Evolutionary conservation across 1,284 basidiomycete species (phyloP), one percentile per base, ranked within the genome.

Genomic region (Golubevia pallescens): DNA sequence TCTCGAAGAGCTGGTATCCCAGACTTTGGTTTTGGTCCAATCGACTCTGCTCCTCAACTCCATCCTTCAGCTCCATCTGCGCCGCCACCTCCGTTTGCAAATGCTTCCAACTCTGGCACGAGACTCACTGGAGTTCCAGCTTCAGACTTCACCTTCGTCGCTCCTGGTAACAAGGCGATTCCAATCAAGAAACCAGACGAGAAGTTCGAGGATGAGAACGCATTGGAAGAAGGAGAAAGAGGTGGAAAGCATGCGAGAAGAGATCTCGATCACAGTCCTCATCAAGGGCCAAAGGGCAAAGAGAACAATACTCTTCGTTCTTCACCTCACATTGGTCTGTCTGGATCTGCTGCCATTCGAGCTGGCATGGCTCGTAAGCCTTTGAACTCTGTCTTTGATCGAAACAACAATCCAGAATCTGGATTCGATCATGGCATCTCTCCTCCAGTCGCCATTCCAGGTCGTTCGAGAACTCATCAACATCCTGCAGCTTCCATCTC

Each of bases 1-100:
- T 68, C 69, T 65, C 67, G 65, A 57, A 68, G 74, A 6, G 73
- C 71, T 3, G 66, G 59, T 5, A 60, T 79, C 57, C 77, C 74
- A 7, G 66, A 69, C 58, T 79, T 65, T 61, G 69, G 38, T 24
- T 38, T 19, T 20, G 24, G 57, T 8, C 48, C 63, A 2, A 32
- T 19, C 2, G n/a, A 23, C 10, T 6, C 38, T 32, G n/a, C 55
- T 59, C 4, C 34, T 21, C 59, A 28, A n/a, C 4, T 38, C 57
- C 55, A 23, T 58, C 58, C 24, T 59, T 58, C 24, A 55, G 14
- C 54, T 34, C 14, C 23, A 10, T 59, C 63, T 53, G 71, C 67
- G 62, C 63, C 48, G n/a, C 34, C 34, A 5, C 5, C 34, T 38
- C 34, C 34, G 3, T 38, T 38, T 10, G 34, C 5, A 38, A 38